phyloP scores from a whole-genome alignment of 768 basidiomycete species.

The Naganishia kalamii region DNA sequence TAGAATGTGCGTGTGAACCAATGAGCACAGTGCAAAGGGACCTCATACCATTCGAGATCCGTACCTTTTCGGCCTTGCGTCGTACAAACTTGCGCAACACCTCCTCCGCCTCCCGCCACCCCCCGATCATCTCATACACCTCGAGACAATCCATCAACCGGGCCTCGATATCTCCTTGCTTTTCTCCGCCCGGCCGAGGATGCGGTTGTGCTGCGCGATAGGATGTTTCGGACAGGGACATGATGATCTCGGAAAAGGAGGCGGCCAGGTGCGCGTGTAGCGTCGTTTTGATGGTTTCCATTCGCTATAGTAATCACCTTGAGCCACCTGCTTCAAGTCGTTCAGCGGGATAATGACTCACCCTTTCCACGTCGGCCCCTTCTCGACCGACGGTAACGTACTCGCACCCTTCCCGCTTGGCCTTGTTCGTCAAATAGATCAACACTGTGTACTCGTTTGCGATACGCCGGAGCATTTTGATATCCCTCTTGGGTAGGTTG shows the following conservation, averaged over 20 bases:
- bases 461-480: slow-evolving; percentile 59
- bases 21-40: neutral
- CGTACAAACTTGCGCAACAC: slow-evolving; percentile 68
- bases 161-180: neutral
- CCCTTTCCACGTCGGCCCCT: slow-evolving; percentile 72
- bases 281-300: slow-evolving; percentile 6
- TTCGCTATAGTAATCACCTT: neutral
- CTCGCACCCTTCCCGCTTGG: slow-evolving; percentile 64
- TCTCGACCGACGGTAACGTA: slow-evolving; percentile 53
- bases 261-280: slow-evolving; percentile 3
- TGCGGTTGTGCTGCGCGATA: neutral
- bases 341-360: slow-evolving; percentile 45
- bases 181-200: neutral
- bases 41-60: neutral
- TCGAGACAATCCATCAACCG: slow-evolving; percentile 30
- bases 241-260: neutral
- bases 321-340: slow-evolving; percentile 7
- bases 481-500: slow-evolving; percentile 11
- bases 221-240: neutral
- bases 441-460: slow-evolving; percentile 88
- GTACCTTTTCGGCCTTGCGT: neutral
- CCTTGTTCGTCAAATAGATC: slow-evolving; percentile 80
- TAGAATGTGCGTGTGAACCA: neutral
- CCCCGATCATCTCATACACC: slow-evolving; percentile 54
- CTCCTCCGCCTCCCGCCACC: slow-evolving; percentile 85